Evolutionary conservation across 2,329 filamentous ascomycete genomes (phyloP), one percentile per base, ranked within the genome.

Genomic region (Bipolaris victoriae): DNA sequence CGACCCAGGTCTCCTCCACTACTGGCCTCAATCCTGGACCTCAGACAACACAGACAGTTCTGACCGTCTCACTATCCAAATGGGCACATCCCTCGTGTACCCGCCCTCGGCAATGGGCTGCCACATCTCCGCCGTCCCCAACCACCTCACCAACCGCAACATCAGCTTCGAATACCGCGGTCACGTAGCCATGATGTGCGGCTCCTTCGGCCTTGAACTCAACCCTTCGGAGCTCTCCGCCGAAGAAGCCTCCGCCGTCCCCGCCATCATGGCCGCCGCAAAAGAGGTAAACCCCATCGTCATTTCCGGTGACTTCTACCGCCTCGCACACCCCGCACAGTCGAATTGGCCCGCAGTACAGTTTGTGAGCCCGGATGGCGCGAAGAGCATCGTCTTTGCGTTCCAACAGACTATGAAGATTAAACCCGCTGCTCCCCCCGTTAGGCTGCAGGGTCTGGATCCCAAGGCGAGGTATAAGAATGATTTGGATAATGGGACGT

Each of bases 101-200:
- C 87, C 87, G 0, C 80, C 84, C 0, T 86, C 84, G 0, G 77
- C 85, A 0, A 88, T 89, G 86, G 86, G 84, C 1, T 87, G 86
- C n/a, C 87, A 89, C 68, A 77, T 89, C 33, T 86, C 84, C 7
- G 82, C 81, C 0, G 81, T 87, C 0, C 86, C 86, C 1, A 89
- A 88, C 61, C 80, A 82, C 0, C 73, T 84, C 33, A 87, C 85
- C 0, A 72, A 78, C 0, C 84, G 86, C 18, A 83, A 80, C 1
- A 83, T 83, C 1, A 82, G 86, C 0, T 79, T 89, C 11, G 71
- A 73, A 1, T 88, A 89, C 76, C 84, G 87, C 33, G 85, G 83
- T 0, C 86, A 88, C 53, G 86, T 89, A 0, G 87, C 87, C 5
- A 85, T 88, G 78, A 88, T 88, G 86, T 87, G 87, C 53, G 86